Evolutionary conservation across 129 eudicot species (phyloP).

Genomic region (Pulicaria dysenterica): DNA sequence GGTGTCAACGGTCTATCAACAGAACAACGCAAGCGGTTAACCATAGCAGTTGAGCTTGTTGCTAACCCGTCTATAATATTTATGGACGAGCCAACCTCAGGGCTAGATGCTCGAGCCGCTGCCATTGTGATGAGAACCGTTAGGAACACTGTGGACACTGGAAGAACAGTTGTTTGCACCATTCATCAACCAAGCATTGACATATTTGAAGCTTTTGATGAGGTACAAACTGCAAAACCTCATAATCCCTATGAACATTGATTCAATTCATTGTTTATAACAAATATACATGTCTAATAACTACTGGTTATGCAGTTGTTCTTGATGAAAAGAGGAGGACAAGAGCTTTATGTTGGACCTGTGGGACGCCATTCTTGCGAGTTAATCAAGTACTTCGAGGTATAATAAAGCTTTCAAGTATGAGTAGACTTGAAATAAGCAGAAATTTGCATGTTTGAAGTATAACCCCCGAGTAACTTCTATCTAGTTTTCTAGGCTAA

Average conservation of each 20-base stretch:
- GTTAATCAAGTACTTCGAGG: constrained; percentile 72
- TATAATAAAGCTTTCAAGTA: constrained; percentile 5
- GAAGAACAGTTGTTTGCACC: constrained; percentile 68
- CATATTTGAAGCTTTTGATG: constrained; percentile 68
- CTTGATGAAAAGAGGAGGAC: constrained; percentile 85
- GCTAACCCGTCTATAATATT: constrained; percentile 64
- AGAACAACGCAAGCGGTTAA: constrained; percentile 78
- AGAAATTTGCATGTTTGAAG: too few relatives aligned
- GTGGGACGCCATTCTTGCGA: constrained; percentile 75
- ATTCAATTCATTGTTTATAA: neutral
- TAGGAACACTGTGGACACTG: constrained; percentile 64
- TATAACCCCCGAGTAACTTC: too few relatives aligned
- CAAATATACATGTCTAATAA: constrained; percentile 1
- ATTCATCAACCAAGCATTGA: constrained; percentile 69
- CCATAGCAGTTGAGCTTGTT: constrained; percentile 70
- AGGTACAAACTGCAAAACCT: constrained; percentile 19
- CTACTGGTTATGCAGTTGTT: constrained; percentile 54
- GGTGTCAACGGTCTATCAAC: constrained; percentile 84
- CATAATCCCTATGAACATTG: neutral
- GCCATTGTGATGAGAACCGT: constrained; percentile 67
- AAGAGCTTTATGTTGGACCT: constrained; percentile 80
- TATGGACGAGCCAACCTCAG: constrained; percentile 68
- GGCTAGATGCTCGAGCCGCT: constrained; percentile 64
- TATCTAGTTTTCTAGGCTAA: too few relatives aligned
- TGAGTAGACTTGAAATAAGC: neutral